These are phyloP conservation scores for Penicillium dipodomyicola DNA, from an alignment of 495 filamentous ascomycete genomes.

Conservation along the genomic window DNA sequence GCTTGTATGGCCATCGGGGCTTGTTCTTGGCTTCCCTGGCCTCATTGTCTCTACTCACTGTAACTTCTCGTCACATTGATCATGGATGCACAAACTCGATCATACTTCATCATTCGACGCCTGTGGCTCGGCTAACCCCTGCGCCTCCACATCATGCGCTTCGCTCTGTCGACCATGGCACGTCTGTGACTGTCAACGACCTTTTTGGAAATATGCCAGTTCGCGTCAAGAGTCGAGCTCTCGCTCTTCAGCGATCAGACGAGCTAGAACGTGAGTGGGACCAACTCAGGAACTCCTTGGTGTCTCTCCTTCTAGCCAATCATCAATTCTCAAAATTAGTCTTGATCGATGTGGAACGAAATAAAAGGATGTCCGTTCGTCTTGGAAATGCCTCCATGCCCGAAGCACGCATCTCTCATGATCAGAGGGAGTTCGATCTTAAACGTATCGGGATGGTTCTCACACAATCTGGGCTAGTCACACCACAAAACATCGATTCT, in stretches of 20 bases:
- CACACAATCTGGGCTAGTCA: slow-evolving; percentile 59
- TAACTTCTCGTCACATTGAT: slow-evolving; percentile 70
- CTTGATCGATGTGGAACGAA: slow-evolving; percentile 31
- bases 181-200: slow-evolving; percentile 75
- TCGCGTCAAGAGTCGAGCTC: slow-evolving; percentile 77
- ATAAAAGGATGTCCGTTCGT: slow-evolving; percentile 33
- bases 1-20: slow-evolving; percentile 66
- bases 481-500: slow-evolving; percentile 43
- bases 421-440: slow-evolving; percentile 21
- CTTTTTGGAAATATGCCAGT: slow-evolving; percentile 96
- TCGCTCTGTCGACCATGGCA: slow-evolving; percentile 62
- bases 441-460: slow-evolving; percentile 53
- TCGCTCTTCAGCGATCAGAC: slow-evolving; percentile 43
- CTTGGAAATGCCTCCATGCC: slow-evolving; percentile 4
- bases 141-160: slow-evolving; percentile 61
- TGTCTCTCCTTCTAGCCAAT: slow-evolving; percentile 65
- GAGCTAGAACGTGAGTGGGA: slow-evolving; percentile 72
- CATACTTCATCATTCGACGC: slow-evolving; percentile 65
- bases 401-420: neutral
- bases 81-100: slow-evolving; percentile 67
- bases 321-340: slow-evolving; percentile 33
- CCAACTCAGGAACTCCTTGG: slow-evolving; percentile 54
- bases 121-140: slow-evolving; percentile 65
- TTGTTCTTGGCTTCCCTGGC: slow-evolving; percentile 75
- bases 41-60: slow-evolving; percentile 70